Evolutionary conservation across 2,329 filamentous ascomycete species (phyloP), one percentile per base, ranked within the genome.

Genomic region (Acrocalymma vagum): DNA sequence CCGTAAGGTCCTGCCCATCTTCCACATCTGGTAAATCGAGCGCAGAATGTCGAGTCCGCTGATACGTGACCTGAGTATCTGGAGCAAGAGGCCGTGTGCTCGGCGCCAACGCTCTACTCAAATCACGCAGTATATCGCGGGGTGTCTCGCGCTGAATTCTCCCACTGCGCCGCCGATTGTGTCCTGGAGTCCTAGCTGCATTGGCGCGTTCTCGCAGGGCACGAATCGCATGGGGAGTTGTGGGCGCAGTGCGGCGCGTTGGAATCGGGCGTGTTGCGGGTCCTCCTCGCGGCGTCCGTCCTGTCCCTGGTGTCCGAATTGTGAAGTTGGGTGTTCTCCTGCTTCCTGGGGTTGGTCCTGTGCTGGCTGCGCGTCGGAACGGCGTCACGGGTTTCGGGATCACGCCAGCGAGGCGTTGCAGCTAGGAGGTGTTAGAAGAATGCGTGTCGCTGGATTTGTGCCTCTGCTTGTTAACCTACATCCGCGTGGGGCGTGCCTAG

Each of bases 171-270:
- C 75, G 71, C 38, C 78, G 63, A 29, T 75, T 71, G 51, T 78
- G 71, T 9, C 76, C 72, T 14, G 78, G 77, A 3, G 78, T 80
- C 48, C 74, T 74, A 5, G 73, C 75, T 9, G 76, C 76, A 52
- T 71, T 65, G 37, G 65, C 69, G 33, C 79, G 77, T 52, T 79
- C 75, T 60, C 80, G 75, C 18, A 80, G 67, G 8, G 79, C 79
- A 27, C 77, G 72, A 40, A 81, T 72, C 17, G 77, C 78, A 69
- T 81, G 76, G 1, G 80, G 80, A 11, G 80, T 82, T 5, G 78
- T 75, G 7, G 79, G 79, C 11, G 73, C 73, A 13, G 53, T 63
- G 29, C 67, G 56, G 38, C 69, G 59, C 11, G 63, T 52, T 18
- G 67, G 60, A 17, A 67, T 51, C 24, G 65, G 61, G 9, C 67